A percentile compares a stretch with the other conserved stretches of the same genome.
Conservation (phyloP, 306 rosid genomes). For the Senna tora region DNA sequence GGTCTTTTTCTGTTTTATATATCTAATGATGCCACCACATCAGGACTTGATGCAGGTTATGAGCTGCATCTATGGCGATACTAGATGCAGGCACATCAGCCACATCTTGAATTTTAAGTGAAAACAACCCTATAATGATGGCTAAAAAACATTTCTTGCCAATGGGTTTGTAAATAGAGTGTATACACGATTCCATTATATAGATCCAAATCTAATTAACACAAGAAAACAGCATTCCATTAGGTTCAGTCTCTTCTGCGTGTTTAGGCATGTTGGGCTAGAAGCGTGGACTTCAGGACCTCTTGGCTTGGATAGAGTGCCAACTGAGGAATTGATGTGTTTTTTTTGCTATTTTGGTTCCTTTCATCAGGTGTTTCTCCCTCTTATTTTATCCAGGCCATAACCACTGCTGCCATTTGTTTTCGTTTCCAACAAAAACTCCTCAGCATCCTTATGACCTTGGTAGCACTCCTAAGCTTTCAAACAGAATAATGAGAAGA, state of each 20-base stretch:
- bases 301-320: background rate
- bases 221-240: background rate
- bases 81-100: background rate
- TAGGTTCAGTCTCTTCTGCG: background rate
- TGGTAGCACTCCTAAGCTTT: too few relatives aligned
- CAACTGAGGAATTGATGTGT: background rate
- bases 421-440: background rate
- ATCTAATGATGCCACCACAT: background rate
- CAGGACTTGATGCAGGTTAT: background rate
- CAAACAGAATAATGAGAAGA: too few relatives aligned
- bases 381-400: background rate
- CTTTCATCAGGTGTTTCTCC: background rate
- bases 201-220: background rate
- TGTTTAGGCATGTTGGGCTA: background rate
- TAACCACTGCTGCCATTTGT: background rate
- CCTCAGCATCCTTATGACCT: too few relatives aligned
- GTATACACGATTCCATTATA: background rate
- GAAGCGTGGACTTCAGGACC: background rate
- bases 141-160: background rate
- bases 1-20: constrained; percentile 2
- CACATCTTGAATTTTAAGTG: background rate
- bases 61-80: background rate
- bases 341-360: background rate
- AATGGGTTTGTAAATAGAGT: background rate
- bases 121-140: background rate